phyloP scores from a whole-genome alignment of 1,139 yeast genomes.

The Candida tetrigidarum region DNA sequence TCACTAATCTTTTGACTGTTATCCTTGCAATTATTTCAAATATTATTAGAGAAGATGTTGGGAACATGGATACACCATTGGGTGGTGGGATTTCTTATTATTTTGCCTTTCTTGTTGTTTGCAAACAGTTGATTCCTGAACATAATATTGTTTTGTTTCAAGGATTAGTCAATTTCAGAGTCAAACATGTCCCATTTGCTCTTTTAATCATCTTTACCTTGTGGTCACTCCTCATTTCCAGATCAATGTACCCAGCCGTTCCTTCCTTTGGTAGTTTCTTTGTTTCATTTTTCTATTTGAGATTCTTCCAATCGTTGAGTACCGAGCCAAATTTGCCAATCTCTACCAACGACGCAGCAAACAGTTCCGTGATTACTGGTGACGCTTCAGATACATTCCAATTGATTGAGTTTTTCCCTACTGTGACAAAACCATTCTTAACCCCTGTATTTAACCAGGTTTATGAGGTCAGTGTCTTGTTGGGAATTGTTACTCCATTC shows the following conservation, averaged over 20 bases:
- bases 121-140: constrained; percentile 89
- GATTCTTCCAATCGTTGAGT: constrained; percentile 65
- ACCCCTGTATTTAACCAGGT: constrained; percentile 55
- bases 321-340: constrained; percentile 46
- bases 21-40: constrained; percentile 44
- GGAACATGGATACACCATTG: constrained; percentile 50
- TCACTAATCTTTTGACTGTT: constrained; percentile 61
- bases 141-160: constrained; percentile 74
- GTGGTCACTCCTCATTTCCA: constrained; percentile 43
- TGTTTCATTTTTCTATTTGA: constrained; percentile 71
- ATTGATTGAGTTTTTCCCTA: constrained; percentile 82
- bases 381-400: constrained; percentile 93
- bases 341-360: constrained; percentile 25
- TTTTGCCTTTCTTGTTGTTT: constrained; percentile 79
- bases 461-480: constrained; percentile 56
- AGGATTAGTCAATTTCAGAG: constrained; percentile 66
- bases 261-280: constrained; percentile 76
- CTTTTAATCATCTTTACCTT: constrained; percentile 48
- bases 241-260: constrained; percentile 55
- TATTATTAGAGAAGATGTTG: constrained; percentile 38
- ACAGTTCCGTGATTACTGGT: constrained; percentile 53
- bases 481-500: constrained; percentile 67
- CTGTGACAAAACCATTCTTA: constrained; percentile 52
- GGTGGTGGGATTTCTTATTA: constrained; percentile 78
- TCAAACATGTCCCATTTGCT: constrained; percentile 75